Percentiles rank a stretch among this genome's conserved stretches.
Evolutionary conservation across 164 flowering plant genomes (phyloP).

Genomic region (Magnolia officinalis): DNA sequence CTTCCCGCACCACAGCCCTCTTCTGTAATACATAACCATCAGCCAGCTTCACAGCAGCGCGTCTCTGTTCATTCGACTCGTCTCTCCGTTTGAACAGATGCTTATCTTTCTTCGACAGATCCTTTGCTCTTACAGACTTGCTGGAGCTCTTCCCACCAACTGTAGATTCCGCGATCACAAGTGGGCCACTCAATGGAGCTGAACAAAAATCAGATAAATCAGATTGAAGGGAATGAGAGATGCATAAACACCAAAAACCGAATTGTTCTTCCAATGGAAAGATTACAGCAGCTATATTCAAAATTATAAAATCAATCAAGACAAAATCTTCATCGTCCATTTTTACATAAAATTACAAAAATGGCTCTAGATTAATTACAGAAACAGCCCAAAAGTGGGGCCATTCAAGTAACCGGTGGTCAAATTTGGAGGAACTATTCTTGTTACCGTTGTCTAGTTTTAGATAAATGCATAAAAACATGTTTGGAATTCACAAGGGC

Average conservation of each 20-base stretch:
- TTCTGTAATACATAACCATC: slow-evolving; percentile 58
- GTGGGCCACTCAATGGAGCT: slow-evolving; percentile 96
- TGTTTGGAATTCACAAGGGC: too few species aligned
- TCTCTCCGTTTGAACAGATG: slow-evolving; percentile 76
- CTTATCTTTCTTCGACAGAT: slow-evolving; percentile 57
- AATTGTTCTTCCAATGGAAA: neutral
- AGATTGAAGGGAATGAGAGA: neutral
- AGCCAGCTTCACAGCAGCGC: neutral
- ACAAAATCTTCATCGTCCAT: too few species aligned
- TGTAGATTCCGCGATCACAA: slow-evolving; percentile 81
- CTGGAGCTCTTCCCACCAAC: slow-evolving; percentile 50
- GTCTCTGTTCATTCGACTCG: slow-evolving; percentile 31
- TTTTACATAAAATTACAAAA: too few species aligned
- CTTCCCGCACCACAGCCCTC: slow-evolving; percentile 28
- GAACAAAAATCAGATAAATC: slow-evolving; percentile 4
- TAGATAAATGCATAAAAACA: too few species aligned
- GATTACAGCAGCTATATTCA: neutral
- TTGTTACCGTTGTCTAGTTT: too few species aligned
- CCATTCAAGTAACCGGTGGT: too few species aligned
- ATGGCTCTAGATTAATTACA: too few species aligned
- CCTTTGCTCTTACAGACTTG: slow-evolving; percentile 61
- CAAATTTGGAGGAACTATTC: too few species aligned
- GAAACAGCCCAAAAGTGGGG: too few species aligned
- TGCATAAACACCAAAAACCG: neutral
- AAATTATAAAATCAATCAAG: too few species aligned